Evolutionary conservation across 441 rosid species (phyloP), one percentile per base, ranked within the genome.

Genomic region (Daphne laureola): DNA sequence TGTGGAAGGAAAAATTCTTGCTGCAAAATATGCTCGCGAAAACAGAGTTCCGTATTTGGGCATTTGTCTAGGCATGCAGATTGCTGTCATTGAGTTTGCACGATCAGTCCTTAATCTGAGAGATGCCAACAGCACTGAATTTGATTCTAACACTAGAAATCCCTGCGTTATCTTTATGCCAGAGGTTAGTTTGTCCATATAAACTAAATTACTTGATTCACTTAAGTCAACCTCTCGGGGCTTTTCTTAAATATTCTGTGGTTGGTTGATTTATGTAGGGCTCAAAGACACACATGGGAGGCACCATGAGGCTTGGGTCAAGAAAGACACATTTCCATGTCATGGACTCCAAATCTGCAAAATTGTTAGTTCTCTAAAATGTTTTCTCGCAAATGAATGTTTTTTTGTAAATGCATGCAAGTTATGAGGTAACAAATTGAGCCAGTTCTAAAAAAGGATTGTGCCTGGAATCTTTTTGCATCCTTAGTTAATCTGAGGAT

Each of bases 161-260:
- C 97, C 96, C 14, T 93, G 95, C 55, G 90, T 93, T 58, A 62
- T 93, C 57, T 82, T 90, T 61, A 93, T 93, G 99, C 99, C 97
- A 0, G 99, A 93, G 97, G 99, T 87, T 50, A 46, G 21, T 51
- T 43, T 55, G 42, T 51, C 53, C 46, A 14, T 53, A 44, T 52
- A 47, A 23, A 50, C 16, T 49, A 57, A 18, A 5, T 63, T 49
- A 53, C 23, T n/a, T 27, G 31, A 12, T 52, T 16, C 13, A 25
- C 25, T 26, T 49, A 45, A 25, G 51, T 31, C 36, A 8, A 55
- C 17, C 27, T 47, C 15, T 35, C 48, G n/a, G 12, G 25, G 13
- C 23, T 21, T 55, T 51, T 14, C 12, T 4, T 40, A 50, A 25
- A 17, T 49, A 25, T 43, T 44, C 14, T 51, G 11, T 23, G 14